Evolutionary conservation across 2,329 filamentous ascomycete species (phyloP).

Genomic region (Ustilaginoidea virens): DNA sequence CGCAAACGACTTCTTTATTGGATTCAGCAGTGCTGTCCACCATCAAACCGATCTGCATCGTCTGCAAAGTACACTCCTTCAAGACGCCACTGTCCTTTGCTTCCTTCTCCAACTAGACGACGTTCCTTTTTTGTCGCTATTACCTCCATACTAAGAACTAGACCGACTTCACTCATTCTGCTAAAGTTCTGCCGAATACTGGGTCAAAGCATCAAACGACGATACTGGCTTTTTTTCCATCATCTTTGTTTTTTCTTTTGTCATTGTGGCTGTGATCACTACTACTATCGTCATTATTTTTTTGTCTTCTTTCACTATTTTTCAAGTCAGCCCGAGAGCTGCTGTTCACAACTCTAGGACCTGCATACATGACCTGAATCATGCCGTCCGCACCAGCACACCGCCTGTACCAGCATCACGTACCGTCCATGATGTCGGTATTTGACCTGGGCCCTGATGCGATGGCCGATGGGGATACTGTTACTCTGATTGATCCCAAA

Average conservation of each 20-base stretch:
- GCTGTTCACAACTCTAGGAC: not conserved
- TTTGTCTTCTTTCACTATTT: no score
- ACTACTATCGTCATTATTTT: no score
- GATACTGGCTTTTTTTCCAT: no score
- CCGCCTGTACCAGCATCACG: constrained; percentile 51
- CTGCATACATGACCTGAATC: constrained; percentile 12
- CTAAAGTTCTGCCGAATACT: no score
- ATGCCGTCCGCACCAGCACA: constrained; percentile 49
- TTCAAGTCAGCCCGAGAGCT: no score
- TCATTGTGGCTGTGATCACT: not conserved
- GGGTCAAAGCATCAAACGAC: no score
- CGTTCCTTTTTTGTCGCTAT: not conserved
- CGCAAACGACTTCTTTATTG: constrained; percentile 13
- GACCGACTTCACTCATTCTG: constrained; percentile 5
- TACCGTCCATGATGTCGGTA: constrained; percentile 64
- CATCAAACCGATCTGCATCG: constrained; percentile 4
- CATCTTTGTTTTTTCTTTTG: not conserved
- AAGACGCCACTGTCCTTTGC: no score
- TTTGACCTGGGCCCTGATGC: constrained; percentile 48
- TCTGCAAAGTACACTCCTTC: constrained; percentile 9
- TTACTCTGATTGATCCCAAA: constrained; percentile 38
- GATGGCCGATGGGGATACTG: constrained; percentile 35
- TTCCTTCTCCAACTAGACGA: no score
- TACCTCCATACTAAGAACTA: no score
- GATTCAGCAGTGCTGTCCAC: constrained; percentile 40